Percentiles rank a stretch among this genome's conserved stretches.
Conservation (phyloP, 1,284 basidiomycete genomes). For the Tausonia pullulans region DNA sequence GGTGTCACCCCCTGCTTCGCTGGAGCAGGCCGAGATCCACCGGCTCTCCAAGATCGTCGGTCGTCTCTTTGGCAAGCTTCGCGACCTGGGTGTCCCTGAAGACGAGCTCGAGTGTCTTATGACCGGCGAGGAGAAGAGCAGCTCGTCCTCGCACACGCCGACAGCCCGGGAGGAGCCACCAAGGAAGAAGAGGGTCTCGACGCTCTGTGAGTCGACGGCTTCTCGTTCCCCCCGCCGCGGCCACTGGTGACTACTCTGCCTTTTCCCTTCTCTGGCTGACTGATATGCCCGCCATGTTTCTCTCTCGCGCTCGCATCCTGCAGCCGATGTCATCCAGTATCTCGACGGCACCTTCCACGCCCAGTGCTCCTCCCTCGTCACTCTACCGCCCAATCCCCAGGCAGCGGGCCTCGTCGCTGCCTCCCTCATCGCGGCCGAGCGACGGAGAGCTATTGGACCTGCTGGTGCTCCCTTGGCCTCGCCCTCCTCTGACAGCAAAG, state of each 20-base stretch:
- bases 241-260: not conserved
- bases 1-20: not conserved
- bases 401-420: not conserved
- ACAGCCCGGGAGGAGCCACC: not conserved
- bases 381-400: not conserved
- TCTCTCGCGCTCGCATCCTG: not conserved
- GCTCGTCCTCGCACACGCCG: not conserved
- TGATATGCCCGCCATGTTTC: not conserved
- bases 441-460: not conserved
- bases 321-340: not conserved
- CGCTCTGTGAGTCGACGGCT: not conserved
- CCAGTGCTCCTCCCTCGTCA: not conserved
- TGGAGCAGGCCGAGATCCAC: not conserved
- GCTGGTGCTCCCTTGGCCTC: not conserved
- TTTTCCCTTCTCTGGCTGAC: not conserved
- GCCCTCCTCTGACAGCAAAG: not conserved
- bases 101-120: not conserved
- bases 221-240: too few relatives aligned
- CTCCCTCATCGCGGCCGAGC: not conserved
- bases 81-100: not conserved
- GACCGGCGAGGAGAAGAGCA: not conserved
- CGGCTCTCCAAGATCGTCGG: not conserved
- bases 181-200: not conserved
- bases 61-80: not conserved
- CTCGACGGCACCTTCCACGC: too few relatives aligned